A percentile compares a stretch with the other conserved stretches of the same genome.
phyloP scores from a whole-genome alignment of 108 stramenopile genomes.

The Nitzschia inconspicua region DNA sequence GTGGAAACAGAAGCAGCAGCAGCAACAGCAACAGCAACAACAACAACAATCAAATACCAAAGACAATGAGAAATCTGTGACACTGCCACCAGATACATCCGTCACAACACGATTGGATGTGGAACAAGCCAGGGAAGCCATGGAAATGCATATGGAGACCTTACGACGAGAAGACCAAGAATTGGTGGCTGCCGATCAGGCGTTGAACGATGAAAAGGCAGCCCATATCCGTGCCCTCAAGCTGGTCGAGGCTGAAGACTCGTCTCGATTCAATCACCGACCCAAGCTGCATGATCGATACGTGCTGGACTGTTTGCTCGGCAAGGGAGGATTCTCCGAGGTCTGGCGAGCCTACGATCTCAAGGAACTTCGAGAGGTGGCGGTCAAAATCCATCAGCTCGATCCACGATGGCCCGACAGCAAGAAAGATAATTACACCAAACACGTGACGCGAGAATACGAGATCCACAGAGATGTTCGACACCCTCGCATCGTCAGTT shows the following conservation, averaged over 20 bases:
- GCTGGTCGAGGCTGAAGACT: conserved; percentile 79
- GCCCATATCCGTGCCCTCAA: conserved; percentile 75
- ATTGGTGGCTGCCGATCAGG: conserved; percentile 59
- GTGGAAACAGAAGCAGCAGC: not conserved
- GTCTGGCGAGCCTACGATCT: conserved; percentile 97
- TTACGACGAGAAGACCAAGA: conserved; percentile 50
- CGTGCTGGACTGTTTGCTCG: conserved; percentile 83
- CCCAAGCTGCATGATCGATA: conserved; percentile 91
- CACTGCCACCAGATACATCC: not conserved
- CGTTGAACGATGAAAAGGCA: conserved; percentile 66
- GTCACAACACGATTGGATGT: conserved; percentile 37
- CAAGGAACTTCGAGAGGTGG: conserved; percentile 76
- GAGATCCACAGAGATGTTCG: conserved; percentile 94
- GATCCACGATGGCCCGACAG: conserved; percentile 93
- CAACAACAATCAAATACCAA: not conserved
- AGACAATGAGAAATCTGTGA: not conserved
- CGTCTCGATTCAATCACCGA: conserved; percentile 61
- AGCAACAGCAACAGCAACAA: not conserved
- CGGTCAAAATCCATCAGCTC: conserved; percentile 98
- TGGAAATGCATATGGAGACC: conserved; percentile 62
- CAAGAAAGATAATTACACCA: conserved; percentile 95
- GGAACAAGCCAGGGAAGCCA: conserved; percentile 45
- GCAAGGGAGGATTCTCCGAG: conserved; percentile 98
- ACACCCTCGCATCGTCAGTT: conserved; percentile 95
- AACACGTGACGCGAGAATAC: conserved; percentile 97